These are phyloP conservation scores for Cutaneotrichosporon sp. DNA, from an alignment of 1,284 basidiomycete species.

Conservation along the genomic window DNA sequence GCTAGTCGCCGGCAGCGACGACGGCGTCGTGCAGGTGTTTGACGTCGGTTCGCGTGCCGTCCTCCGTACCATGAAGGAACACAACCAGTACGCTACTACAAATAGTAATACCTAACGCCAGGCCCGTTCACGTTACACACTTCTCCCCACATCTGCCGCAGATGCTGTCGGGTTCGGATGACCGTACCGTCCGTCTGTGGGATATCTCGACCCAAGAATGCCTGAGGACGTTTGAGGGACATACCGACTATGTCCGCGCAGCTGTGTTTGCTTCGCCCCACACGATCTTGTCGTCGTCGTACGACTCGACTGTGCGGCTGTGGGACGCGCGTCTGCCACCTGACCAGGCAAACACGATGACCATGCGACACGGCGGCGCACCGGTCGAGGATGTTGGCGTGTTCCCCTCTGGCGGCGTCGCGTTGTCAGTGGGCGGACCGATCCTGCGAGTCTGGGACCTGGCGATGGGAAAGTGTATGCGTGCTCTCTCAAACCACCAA, in stretches of 20 bases:
- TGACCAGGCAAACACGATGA: slow-evolving; percentile 55
- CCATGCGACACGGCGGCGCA: slow-evolving; percentile 61
- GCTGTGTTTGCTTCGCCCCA: slow-evolving; percentile 81
- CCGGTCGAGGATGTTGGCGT: slow-evolving; percentile 94
- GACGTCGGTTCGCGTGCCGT: slow-evolving; percentile 93
- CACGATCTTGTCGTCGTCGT: slow-evolving; percentile 85
- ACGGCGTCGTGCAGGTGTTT: slow-evolving; percentile 91
- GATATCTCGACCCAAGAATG: slow-evolving; percentile 86
- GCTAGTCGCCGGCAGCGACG: slow-evolving; percentile 90
- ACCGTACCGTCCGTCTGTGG: slow-evolving; percentile 89
- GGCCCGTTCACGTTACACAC: slow-evolving; percentile 85
- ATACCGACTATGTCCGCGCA: slow-evolving; percentile 92
- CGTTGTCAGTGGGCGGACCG: slow-evolving; percentile 81
- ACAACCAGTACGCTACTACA: slow-evolving; percentile 76
- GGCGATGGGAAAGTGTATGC: slow-evolving; percentile 78
- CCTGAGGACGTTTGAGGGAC: slow-evolving; percentile 71
- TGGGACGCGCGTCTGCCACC: slow-evolving; percentile 67
- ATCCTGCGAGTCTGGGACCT: slow-evolving; percentile 95
- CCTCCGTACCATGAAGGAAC: slow-evolving; percentile 81
- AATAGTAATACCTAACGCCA: slow-evolving; percentile 50
- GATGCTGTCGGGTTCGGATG: slow-evolving; percentile 91
- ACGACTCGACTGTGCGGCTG: slow-evolving; percentile 84
- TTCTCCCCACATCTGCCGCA: slow-evolving; percentile 82
- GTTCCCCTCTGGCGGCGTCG: slow-evolving; percentile 83
- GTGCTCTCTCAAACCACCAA: slow-evolving; percentile 92